Evolutionary conservation across 73 alveolate species (phyloP), one percentile per base, ranked within the genome.

Genomic region (Paramecium sonneborni): DNA sequence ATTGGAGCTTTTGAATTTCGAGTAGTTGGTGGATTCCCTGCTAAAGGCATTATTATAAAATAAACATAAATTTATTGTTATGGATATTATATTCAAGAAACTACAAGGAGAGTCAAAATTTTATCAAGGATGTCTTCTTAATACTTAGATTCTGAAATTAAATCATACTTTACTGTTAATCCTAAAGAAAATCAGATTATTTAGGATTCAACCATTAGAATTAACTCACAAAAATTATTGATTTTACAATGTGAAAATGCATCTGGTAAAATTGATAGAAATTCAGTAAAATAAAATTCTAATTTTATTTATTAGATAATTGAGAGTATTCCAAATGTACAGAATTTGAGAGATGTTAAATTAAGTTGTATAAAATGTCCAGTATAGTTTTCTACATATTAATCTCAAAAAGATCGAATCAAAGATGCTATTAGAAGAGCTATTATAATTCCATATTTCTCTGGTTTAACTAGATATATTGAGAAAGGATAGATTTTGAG

Each of bases 1-100:
- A 44, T 79, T 23, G 90, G 90, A 44, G 14, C 41, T 6, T 79
- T 79, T 15, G 90, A 79, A 79, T 79, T 79, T 46, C 26, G 55
- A 79, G 39, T 26, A 0, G 74, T 79, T 2, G 90, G 90, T 0
- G 90, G 76, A 44, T 46, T 30, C 6, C 90, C 90, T 41, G 4
- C 26, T 1, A 12, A 18, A 79, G 90, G 90, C 15, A 46, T 79
- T 3, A 34, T 79, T 3, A 23, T 23, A 4, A 44, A 26, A 30
- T 30, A 24, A 79, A 79, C 90, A 20, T 30, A 79, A 79, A 79
- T 79, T 8, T 79, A 43, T 15, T 79, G 69, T 43, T 79, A 79
- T 46, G 41, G 55, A 11, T 30, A 57, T 15, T 79, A 43, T 18
- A 24, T 18, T 2, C 5, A 46, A 21, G 70, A 79, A 1, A 21